phyloP scores from a whole-genome alignment of 2,329 filamentous ascomycete species.

The Colletotrichum higginsianum region DNA sequence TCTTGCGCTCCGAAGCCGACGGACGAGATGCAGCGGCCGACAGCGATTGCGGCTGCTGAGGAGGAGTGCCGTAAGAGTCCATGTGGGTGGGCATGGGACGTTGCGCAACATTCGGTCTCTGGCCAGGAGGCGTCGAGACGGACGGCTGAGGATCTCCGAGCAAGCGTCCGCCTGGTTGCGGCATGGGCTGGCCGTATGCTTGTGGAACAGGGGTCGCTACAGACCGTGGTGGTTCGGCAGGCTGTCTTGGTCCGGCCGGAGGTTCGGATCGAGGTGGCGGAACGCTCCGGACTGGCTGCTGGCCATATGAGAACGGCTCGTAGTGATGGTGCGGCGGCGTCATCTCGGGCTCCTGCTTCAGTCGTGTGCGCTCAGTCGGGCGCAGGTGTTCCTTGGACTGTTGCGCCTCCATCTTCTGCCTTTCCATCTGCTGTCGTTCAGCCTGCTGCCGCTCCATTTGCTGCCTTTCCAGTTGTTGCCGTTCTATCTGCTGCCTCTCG shows the following conservation, averaged over 20 bases:
- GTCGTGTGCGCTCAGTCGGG: slow-evolving; percentile 43
- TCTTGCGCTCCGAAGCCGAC: slow-evolving; percentile 68
- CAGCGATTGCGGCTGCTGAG: slow-evolving; percentile 51
- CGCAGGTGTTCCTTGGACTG: slow-evolving; percentile 50
- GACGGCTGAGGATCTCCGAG: slow-evolving; percentile 56
- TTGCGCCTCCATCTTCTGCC: slow-evolving; percentile 51
- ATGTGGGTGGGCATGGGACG: slow-evolving; percentile 51
- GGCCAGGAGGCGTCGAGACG: slow-evolving; percentile 48
- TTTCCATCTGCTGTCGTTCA: slow-evolving; percentile 47
- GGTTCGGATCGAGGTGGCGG: slow-evolving; percentile 57
- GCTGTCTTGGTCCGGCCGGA: slow-evolving; percentile 55
- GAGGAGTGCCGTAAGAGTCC: slow-evolving; percentile 53
- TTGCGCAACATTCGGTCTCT: slow-evolving; percentile 39
- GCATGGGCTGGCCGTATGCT: slow-evolving; percentile 55
- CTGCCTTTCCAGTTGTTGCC: slow-evolving; percentile 47
- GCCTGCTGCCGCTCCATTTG: slow-evolving; percentile 42
- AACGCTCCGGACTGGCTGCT: slow-evolving; percentile 54
- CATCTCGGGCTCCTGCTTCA: slow-evolving; percentile 68
- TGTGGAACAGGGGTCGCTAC: slow-evolving; percentile 52
- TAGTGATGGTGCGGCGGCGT: slow-evolving; percentile 57
- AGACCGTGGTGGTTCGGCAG: slow-evolving; percentile 59
- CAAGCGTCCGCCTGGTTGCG: slow-evolving; percentile 59
- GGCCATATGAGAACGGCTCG: slow-evolving; percentile 60
- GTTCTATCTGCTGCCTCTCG: slow-evolving; percentile 3
- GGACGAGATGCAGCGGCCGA: slow-evolving; percentile 57